A percentile compares a stretch with the other conserved stretches of the same genome.
phyloP scores from a whole-genome alignment of 371 early-diverging fungal genomes.

The Mortierella sp. region DNA sequence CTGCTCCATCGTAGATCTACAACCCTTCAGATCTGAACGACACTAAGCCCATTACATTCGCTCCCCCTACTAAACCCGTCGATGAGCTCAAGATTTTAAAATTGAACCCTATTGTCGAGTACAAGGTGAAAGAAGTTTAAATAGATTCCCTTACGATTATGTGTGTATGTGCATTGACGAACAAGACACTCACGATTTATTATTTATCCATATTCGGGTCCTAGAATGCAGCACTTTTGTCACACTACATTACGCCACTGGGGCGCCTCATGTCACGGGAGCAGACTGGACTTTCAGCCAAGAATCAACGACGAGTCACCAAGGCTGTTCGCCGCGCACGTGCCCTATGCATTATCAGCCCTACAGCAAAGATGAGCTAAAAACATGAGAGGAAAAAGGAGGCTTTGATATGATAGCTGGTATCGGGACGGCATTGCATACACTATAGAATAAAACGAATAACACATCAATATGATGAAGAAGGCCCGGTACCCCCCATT shows the following conservation, averaged over 20 bases:
- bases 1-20: slow-evolving; percentile 26
- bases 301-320: slow-evolving; percentile 83
- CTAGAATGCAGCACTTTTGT: slow-evolving; percentile 73
- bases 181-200: too few relatives aligned
- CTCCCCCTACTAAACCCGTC: slow-evolving; percentile 34
- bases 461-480: too few relatives aligned
- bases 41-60: slow-evolving; percentile 22
- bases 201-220: too few relatives aligned
- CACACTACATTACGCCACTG: slow-evolving; percentile 83
- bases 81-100: slow-evolving; percentile 62
- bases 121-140: too few relatives aligned
- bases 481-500: too few relatives aligned
- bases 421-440: not conserved
- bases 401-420: not conserved
- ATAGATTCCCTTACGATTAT: too few relatives aligned
- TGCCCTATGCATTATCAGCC: slow-evolving; percentile 75
- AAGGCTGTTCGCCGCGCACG: slow-evolving; percentile 89
- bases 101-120: slow-evolving; percentile 80
- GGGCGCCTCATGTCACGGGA: slow-evolving; percentile 84
- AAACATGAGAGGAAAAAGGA: not conserved
- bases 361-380: slow-evolving; percentile 42
- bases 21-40: slow-evolving; percentile 48
- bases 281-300: slow-evolving; percentile 80
- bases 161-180: too few relatives aligned
- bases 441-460: too few relatives aligned